Percentiles rank a stretch among this genome's conserved stretches.
Conservation (phyloP, 2,329 filamentous ascomycete genomes). For the Lachnellula hyalina region DNA sequence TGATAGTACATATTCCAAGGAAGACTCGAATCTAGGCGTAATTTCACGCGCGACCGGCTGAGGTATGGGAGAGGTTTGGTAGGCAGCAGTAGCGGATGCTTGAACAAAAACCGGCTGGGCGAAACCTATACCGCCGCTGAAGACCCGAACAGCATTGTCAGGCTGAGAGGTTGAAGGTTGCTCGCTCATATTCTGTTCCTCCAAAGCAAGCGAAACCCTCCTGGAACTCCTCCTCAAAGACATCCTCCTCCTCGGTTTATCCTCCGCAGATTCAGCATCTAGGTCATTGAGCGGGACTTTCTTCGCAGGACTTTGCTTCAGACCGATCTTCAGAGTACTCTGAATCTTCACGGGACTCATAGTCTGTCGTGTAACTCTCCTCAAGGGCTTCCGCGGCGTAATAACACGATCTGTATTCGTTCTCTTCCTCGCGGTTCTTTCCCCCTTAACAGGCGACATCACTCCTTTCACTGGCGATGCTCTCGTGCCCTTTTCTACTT, state of each 20-base stretch:
- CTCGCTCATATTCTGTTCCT: conserved; percentile 1
- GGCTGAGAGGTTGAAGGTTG: not conserved
- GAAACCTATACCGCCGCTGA: not conserved
- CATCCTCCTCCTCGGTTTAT: conserved; percentile 18
- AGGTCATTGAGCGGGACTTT: conserved; percentile 6
- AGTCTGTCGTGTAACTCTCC: conserved; percentile 10
- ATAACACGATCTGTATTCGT: conserved; percentile 31
- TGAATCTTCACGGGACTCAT: no score
- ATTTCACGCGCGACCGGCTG: not conserved
- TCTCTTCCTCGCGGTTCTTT: conserved; percentile 21
- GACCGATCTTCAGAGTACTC: not conserved
- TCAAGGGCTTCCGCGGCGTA: conserved; percentile 27
- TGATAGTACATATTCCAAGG: not conserved
- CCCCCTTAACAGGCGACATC: not conserved
- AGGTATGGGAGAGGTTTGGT: not conserved
- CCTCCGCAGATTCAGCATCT: not conserved
- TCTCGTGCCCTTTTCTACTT: not conserved
- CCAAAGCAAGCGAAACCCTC: conserved; percentile 6
- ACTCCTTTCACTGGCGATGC: not conserved
- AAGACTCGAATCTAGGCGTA: not conserved
- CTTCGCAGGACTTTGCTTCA: not conserved
- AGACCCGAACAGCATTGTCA: not conserved
- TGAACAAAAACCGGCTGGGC: not conserved
- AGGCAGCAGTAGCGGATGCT: not conserved
- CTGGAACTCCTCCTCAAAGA: conserved; percentile 21